Evolutionary conservation across 148 eudicot species (phyloP).

Genomic region (Camellia granthamiana): DNA sequence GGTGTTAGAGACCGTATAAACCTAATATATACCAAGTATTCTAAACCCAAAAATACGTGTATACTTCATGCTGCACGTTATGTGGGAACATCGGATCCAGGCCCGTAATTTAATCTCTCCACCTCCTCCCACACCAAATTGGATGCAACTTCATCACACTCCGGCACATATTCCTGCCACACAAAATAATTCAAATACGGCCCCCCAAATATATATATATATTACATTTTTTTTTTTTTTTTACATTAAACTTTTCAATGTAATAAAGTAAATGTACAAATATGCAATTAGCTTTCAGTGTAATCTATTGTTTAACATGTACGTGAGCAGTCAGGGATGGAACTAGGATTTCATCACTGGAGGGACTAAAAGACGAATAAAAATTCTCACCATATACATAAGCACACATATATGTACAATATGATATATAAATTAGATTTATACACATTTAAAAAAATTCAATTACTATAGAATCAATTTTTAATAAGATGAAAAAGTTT

Average conservation of each 20-base stretch:
- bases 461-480: too few relatives aligned
- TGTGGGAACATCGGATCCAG: conserved; percentile 34
- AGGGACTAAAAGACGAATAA: too few relatives aligned
- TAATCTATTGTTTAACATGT: too few relatives aligned
- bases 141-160: conserved; percentile 66
- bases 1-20: not conserved
- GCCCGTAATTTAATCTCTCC: conserved; percentile 48
- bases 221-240: not conserved
- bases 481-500: too few relatives aligned
- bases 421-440: too few relatives aligned
- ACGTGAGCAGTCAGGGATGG: too few relatives aligned
- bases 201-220: not conserved
- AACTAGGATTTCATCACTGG: too few relatives aligned
- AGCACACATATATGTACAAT: too few relatives aligned
- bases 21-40: not conserved
- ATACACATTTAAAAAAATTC: too few relatives aligned
- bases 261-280: too few relatives aligned
- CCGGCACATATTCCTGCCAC: conserved; percentile 76
- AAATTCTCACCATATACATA: too few relatives aligned
- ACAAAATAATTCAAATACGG: not conserved
- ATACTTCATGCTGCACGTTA: not conserved
- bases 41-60: not conserved
- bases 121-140: conserved; percentile 82
- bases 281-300: too few relatives aligned
- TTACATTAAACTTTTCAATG: not conserved